These are phyloP conservation scores for Pholiota microspora DNA, from an alignment of 768 basidiomycete genomes.

Conservation along the genomic window DNA sequence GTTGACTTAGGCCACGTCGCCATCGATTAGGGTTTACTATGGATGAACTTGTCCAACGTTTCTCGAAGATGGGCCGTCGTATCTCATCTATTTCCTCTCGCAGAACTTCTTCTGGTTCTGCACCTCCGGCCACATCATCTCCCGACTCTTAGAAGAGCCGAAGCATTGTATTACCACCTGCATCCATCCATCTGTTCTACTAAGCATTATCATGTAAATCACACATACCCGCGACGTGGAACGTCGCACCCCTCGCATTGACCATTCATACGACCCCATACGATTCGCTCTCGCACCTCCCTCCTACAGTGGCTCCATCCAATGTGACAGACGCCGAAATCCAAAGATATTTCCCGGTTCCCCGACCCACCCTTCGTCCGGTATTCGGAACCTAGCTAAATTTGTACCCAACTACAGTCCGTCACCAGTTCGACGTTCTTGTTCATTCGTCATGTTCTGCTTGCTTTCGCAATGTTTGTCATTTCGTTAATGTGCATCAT, in stretches of 20 bases:
- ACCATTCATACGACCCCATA: slow-evolving; percentile 6
- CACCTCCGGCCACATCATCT: neutral
- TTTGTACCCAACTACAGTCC: neutral
- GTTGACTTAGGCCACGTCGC: slow-evolving; percentile 3
- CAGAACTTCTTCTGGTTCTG: neutral
- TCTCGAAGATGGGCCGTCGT: neutral
- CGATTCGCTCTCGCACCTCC: slow-evolving; percentile 1
- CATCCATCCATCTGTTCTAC: slow-evolving; percentile 9
- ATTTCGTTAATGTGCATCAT: slow-evolving; percentile 5
- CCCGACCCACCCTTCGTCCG: slow-evolving; percentile 7
- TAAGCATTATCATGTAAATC: neutral
- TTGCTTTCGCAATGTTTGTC: neutral
- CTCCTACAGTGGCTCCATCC: neutral
- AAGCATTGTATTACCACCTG: slow-evolving; percentile 19
- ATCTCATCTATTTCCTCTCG: slow-evolving; percentile 6
- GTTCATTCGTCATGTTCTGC: neutral
- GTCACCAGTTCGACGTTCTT: slow-evolving; percentile 1
- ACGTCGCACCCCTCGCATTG: slow-evolving; percentile 21
- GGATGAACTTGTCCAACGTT: slow-evolving; percentile 19
- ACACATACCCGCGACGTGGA: slow-evolving; percentile 29
- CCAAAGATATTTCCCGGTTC: neutral
- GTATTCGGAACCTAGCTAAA: slow-evolving; percentile 6
- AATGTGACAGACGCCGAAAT: neutral
- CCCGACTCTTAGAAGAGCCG: slow-evolving; percentile 13
- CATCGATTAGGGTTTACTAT: slow-evolving; percentile 25